Evolutionary conservation across 129 eudicot genomes (phyloP).

Genomic region (Silybum marianum): DNA sequence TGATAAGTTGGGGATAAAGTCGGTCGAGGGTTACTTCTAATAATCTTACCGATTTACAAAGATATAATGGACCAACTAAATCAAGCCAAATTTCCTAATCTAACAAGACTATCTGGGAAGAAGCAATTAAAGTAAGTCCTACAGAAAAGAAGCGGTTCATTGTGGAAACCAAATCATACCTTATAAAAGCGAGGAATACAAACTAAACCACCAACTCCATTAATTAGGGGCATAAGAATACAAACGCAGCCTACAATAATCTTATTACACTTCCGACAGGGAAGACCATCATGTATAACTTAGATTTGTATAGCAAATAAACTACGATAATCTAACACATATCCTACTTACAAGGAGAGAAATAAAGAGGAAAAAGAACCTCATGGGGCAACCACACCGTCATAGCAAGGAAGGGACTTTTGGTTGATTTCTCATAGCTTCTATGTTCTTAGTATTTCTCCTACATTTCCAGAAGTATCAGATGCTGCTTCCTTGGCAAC

Average conservation of each 20-base stretch:
- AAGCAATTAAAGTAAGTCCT: conserved; percentile 7
- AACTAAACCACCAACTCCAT: neutral
- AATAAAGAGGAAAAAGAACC: conserved; percentile 29
- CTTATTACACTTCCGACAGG: conserved; percentile 16
- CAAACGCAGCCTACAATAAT: conserved; percentile 8
- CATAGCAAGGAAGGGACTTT: neutral
- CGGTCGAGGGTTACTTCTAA: neutral
- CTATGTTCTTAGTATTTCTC: conserved; percentile 29
- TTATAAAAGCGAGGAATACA: neutral
- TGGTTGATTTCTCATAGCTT: conserved; percentile 13
- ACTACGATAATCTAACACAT: neutral
- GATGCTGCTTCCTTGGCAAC: conserved; percentile 56
- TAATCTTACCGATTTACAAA: conserved; percentile 1
- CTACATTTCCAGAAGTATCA: conserved; percentile 51
- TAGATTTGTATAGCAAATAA: conserved; percentile 1
- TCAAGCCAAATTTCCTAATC: neutral
- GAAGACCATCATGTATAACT: conserved; percentile 6
- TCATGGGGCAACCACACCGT: neutral
- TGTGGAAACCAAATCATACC: neutral
- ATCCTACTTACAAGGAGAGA: neutral
- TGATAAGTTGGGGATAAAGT: no score
- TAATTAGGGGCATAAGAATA: neutral
- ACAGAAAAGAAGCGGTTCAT: neutral
- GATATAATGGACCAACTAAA: neutral
- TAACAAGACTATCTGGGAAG: conserved; percentile 1